These are phyloP conservation scores for Hawksworthiomyces lignivorus DNA, from an alignment of 2,329 filamentous ascomycete genomes.

Conservation along the genomic window DNA sequence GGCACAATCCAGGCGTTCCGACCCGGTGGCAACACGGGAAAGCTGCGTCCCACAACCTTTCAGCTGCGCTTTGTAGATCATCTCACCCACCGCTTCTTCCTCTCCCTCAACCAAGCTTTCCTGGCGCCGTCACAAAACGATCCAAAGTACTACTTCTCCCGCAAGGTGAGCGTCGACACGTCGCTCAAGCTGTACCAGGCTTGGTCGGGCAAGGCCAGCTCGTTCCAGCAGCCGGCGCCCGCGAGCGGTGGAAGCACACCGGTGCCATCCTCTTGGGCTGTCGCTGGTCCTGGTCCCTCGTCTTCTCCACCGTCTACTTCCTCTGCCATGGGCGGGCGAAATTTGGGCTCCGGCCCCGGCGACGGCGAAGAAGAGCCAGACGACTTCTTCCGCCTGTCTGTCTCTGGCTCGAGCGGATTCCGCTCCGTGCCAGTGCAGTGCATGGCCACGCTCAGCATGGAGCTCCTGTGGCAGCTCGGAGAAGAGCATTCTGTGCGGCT, in stretches of 20 bases:
- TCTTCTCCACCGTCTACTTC: background rate
- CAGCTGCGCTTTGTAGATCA: constrained; percentile 35
- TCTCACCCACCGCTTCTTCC: constrained; percentile 38
- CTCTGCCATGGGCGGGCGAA: background rate
- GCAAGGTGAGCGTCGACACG: constrained; percentile 40
- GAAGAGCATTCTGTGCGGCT: constrained; percentile 28
- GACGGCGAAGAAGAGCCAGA: constrained; percentile 18
- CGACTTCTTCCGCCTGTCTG: constrained; percentile 31
- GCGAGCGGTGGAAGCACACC: constrained; percentile 10
- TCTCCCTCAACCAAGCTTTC: constrained; percentile 47
- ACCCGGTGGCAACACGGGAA: constrained; percentile 3
- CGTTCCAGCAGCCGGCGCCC: constrained; percentile 11
- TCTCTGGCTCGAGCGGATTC: constrained; percentile 34
- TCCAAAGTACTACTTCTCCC: constrained; percentile 44
- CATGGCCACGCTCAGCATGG: constrained; percentile 35
- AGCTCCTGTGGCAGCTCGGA: constrained; percentile 37
- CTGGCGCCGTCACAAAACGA: constrained; percentile 35
- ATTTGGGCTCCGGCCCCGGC: background rate
- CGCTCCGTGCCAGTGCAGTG: constrained; percentile 32
- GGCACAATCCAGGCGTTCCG: constrained; percentile 23
- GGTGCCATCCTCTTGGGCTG: background rate
- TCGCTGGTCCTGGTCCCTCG: background rate
- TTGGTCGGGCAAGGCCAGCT: constrained; percentile 11
- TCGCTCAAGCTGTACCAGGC: constrained; percentile 24
- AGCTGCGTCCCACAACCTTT: constrained; percentile 24